A percentile compares a stretch with the other conserved stretches of the same genome.
Conservation (phyloP, 164 flowering plant species). For the Annona squamosa region DNA sequence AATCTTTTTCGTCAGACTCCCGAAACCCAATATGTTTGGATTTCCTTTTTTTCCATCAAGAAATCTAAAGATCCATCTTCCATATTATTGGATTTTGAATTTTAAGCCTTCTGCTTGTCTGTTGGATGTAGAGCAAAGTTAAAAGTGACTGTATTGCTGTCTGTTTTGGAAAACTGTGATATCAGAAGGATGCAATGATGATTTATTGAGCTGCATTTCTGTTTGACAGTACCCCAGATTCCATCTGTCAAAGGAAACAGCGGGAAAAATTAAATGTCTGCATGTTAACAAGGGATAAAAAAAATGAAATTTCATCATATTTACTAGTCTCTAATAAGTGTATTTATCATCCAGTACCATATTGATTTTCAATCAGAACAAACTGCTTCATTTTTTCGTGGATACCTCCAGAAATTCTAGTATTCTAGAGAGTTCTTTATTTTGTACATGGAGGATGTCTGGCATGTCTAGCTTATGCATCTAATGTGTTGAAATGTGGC, state of each 20-base stretch:
- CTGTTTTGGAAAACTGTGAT: not conserved
- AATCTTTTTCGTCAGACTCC: too few species aligned
- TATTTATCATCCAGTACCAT: not conserved
- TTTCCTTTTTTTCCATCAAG: not conserved
- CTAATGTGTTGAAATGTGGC: conserved; percentile 8
- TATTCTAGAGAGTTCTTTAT: too few species aligned
- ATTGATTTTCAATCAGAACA: not conserved
- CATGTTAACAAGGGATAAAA: too few species aligned
- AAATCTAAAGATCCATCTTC: not conserved
- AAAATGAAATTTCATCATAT: too few species aligned
- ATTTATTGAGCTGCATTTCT: not conserved
- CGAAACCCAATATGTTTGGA: not conserved
- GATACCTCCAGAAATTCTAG: not conserved
- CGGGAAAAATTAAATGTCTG: too few species aligned
- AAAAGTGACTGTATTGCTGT: not conserved
- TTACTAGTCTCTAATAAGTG: not conserved
- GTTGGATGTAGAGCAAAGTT: not conserved
- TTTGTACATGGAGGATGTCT: not conserved
- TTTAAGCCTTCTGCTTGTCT: not conserved
- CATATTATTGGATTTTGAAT: not conserved
- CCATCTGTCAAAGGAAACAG: not conserved
- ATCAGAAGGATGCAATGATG: not conserved
- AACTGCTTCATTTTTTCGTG: not conserved
- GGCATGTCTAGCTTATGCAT: not conserved
- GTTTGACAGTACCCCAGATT: not conserved